A percentile compares a stretch with the other conserved stretches of the same genome.
These are phyloP conservation scores for Teratosphaeria gauchensis DNA, from an alignment of 2,329 filamentous ascomycete species.

Conservation along the genomic window DNA sequence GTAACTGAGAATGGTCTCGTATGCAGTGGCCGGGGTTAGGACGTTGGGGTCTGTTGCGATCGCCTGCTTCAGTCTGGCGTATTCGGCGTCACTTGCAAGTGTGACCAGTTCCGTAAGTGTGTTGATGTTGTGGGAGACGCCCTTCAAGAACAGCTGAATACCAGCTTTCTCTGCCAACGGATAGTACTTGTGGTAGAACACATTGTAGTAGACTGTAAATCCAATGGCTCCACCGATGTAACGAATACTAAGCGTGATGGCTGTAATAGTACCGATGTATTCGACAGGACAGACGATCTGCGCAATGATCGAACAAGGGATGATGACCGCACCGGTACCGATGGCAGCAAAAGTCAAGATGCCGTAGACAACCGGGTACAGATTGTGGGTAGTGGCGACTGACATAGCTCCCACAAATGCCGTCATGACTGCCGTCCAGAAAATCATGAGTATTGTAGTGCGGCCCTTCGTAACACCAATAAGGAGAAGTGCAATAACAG, in stretches of 20 bases:
- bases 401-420: conserved; percentile 27
- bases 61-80: conserved; percentile 6
- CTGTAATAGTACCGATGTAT: conserved; percentile 58
- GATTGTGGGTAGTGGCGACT: conserved; percentile 14
- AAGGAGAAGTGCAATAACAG: conserved; percentile 48
- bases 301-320: conserved; percentile 56
- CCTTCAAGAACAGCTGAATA: background rate
- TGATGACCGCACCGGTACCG: conserved; percentile 59
- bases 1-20: conserved; percentile 15
- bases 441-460: conserved; percentile 51
- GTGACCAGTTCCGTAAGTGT: conserved; percentile 12
- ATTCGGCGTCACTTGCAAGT: conserved; percentile 13
- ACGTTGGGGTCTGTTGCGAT: conserved; percentile 10
- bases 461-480: conserved; percentile 49
- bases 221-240: conserved; percentile 57
- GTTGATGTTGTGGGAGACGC: background rate
- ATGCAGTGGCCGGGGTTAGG: conserved; percentile 13
- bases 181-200: conserved; percentile 36
- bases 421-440: conserved; percentile 55
- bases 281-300: conserved; percentile 61
- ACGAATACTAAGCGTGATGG: conserved; percentile 57
- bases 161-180: conserved; percentile 7
- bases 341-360: conserved; percentile 51
- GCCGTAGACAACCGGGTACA: conserved; percentile 24
- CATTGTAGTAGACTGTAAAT: conserved; percentile 39